phyloP scores from a whole-genome alignment of 345 rosid genomes.

The Psidium guajava region DNA sequence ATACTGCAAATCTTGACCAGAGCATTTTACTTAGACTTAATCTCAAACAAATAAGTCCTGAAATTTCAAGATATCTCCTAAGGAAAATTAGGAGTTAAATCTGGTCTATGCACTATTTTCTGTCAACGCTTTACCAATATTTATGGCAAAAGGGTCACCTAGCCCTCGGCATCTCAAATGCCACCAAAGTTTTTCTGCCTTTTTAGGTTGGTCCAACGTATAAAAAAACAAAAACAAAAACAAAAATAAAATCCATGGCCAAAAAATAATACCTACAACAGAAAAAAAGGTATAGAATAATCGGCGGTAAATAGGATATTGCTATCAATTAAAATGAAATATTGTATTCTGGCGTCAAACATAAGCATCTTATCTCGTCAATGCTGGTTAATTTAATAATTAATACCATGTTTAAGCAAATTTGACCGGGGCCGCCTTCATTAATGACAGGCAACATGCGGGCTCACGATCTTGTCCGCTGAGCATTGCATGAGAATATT shows the following conservation, averaged over 20 bases:
- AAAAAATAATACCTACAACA: background rate
- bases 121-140: background rate
- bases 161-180: background rate
- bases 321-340: background rate
- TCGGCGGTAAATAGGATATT: background rate
- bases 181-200: background rate
- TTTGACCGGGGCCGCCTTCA: background rate
- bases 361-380: background rate
- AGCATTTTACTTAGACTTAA: too few species aligned
- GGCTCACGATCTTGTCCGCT: background rate
- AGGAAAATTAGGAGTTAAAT: background rate
- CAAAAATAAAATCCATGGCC: background rate
- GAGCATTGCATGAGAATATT: too few species aligned
- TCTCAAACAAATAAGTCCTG: background rate
- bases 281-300: background rate
- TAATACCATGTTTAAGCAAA: background rate
- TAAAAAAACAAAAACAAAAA: background rate
- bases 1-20: background rate
- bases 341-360: background rate
- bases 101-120: background rate
- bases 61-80: background rate
- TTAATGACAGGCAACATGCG: background rate
- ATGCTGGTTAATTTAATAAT: background rate
- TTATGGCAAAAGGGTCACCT: background rate
- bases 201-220: background rate